Conservation (phyloP, 805 yeast species). For the Kodamaea leandrae region DNA sequence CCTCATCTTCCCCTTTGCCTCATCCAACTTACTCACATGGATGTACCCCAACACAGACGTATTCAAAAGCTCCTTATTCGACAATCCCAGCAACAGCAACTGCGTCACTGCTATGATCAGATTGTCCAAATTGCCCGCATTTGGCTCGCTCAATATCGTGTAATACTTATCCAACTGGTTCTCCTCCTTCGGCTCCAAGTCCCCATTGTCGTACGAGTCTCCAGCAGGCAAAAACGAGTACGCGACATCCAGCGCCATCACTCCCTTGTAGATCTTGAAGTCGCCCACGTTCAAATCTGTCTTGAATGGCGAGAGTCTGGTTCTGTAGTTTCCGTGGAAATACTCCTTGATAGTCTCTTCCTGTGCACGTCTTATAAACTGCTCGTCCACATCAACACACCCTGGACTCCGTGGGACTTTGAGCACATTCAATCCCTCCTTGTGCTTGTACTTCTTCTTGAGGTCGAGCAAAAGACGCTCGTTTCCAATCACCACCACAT, state of each 20-base stretch:
- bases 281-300: slow-evolving; percentile 67
- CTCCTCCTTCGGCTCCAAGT: slow-evolving; percentile 23
- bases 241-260: slow-evolving; percentile 40
- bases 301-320: slow-evolving; percentile 80
- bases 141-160: slow-evolving; percentile 41
- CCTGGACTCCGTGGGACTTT: slow-evolving; percentile 76
- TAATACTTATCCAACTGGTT: slow-evolving; percentile 33
- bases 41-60: slow-evolving; percentile 77
- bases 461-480: slow-evolving; percentile 68
- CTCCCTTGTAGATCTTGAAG: slow-evolving; percentile 58
- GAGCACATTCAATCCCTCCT: slow-evolving; percentile 37
- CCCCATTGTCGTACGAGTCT: slow-evolving; percentile 36
- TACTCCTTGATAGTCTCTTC: slow-evolving; percentile 79
- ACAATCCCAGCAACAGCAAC: slow-evolving; percentile 36
- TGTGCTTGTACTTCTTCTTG: slow-evolving; percentile 45
- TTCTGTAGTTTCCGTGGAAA: slow-evolving; percentile 73
- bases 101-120: slow-evolving; percentile 63
- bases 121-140: slow-evolving; percentile 62
- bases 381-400: slow-evolving; percentile 69
- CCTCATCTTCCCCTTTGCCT: slow-evolving; percentile 62
- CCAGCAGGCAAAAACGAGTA: slow-evolving; percentile 43
- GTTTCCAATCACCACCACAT: slow-evolving; percentile 70
- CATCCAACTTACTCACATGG: slow-evolving; percentile 71
- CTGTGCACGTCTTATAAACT: slow-evolving; percentile 66
- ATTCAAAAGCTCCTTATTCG: slow-evolving; percentile 48